Evolutionary conservation across 139 green algal genomes (phyloP), one percentile per base, ranked within the genome.

Genomic region (Pleodorina starrii): DNA sequence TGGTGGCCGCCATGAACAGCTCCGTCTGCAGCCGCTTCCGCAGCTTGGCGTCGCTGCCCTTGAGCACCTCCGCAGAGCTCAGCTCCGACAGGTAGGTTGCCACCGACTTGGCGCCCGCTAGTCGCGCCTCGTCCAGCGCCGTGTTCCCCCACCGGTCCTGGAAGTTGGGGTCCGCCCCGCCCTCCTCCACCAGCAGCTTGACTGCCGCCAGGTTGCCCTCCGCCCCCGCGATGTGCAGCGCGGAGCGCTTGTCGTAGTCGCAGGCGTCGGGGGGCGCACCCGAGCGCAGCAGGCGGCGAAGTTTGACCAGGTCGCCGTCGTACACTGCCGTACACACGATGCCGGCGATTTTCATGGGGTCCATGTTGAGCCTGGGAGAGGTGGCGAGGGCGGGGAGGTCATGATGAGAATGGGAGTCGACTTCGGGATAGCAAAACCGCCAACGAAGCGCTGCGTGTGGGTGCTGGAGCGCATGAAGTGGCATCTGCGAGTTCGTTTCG

Each of bases 241-340:
- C 88, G 43, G 89, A 94, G 78, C 94, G 92, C 72, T 91, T 72
- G 91, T 96, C 94, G 82, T 95, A 96, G 90, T 96, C 94, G 1
- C 82, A 85, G 14, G 87, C 77, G 57, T 95, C 59, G 46, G 92
- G 82, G 14, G 88, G 66, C 21, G 91, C 92, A 7, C 91, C 93
- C 12, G 92, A 92, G 5, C 36, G 38, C 40, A 97, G 73, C 73
- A 95, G 90, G 21, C 94, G 92, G 21, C 90, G 51, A 80, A 96
- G 90, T 75, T 90, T 79, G 6, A 80, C 44, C 36, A 90, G 76
- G 87, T 90, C 87, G 43, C 87, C 76, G 35, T 72, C 78, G 23
- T 80, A 78, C 36, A 92, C 89, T 2, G 75, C 60, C 42, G 46
- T 88, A 35, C 60, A 87, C 83, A 92, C 84, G 17, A 46, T 35